Evolutionary conservation across 345 rosid species (phyloP).

Genomic region (Syzygium oleosum): DNA sequence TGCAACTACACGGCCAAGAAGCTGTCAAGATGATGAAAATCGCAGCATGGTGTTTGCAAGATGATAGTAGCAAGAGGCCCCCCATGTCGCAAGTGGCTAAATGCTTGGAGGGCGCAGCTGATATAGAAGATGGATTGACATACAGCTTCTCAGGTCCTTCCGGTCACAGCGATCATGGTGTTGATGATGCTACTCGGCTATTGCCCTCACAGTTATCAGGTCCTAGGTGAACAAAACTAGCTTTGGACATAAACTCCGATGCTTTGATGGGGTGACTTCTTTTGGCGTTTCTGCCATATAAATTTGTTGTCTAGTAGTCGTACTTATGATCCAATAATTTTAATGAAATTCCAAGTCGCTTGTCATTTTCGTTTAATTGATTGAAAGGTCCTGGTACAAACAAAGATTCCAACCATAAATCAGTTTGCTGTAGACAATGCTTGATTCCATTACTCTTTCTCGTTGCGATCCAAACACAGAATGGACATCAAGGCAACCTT

Average conservation of each 20-base stretch:
- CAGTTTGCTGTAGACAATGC: not conserved
- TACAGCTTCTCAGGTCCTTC: not conserved
- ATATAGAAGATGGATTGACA: not conserved
- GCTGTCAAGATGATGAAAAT: no score
- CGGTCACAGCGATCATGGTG: fast-evolving
- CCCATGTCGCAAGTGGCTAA: not conserved
- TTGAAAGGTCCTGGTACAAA: not conserved
- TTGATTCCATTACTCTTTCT: not conserved
- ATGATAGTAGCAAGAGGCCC: not conserved
- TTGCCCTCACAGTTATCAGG: not conserved
- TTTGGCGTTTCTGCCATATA: not conserved
- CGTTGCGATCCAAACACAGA: not conserved
- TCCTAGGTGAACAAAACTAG: not conserved
- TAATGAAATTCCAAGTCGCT: not conserved
- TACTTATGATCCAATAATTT: not conserved
- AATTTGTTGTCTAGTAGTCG: not conserved
- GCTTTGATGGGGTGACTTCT: not conserved
- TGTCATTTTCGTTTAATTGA: not conserved
- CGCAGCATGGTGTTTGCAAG: not conserved
- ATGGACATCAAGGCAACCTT: not conserved
- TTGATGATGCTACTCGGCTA: not conserved
- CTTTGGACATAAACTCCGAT: fast-evolving
- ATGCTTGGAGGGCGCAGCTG: not conserved
- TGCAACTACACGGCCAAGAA: no score
- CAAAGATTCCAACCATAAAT: not conserved